Conservation (phyloP, 2,329 filamentous ascomycete genomes). For the Sclerotinia nivalis region DNA sequence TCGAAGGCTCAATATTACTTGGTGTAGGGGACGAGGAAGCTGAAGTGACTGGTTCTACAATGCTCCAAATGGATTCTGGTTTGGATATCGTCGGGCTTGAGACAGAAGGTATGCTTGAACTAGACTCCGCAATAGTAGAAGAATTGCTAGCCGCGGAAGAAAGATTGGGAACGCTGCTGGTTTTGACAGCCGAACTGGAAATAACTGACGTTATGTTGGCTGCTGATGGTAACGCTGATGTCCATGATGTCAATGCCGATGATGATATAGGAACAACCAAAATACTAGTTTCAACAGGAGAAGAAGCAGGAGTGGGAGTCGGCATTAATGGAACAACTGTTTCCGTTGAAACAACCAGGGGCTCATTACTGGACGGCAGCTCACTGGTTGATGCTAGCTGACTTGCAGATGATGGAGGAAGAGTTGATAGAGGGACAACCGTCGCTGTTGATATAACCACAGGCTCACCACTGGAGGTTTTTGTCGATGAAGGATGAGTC, state of each 20-base stretch:
- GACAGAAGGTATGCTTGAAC: neutral
- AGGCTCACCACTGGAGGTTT: neutral
- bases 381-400: neutral
- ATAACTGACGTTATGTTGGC: neutral
- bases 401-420: neutral
- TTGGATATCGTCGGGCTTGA: neutral
- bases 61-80: neutral
- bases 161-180: neutral
- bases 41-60: conserved; percentile 29
- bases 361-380: neutral
- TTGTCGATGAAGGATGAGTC: neutral
- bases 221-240: too few relatives aligned
- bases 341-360: neutral
- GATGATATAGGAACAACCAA: neutral
- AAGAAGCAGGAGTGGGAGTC: neutral
- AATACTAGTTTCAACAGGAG: too few relatives aligned
- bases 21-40: conserved; percentile 20
- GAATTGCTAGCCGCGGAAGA: neutral
- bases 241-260: too few relatives aligned
- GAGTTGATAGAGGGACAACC: conserved; percentile 27
- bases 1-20: neutral
- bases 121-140: conserved; percentile 11
- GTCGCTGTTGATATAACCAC: conserved; percentile 26
- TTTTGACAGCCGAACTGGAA: conserved; percentile 1
- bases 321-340: conserved; percentile 1